Evolutionary conservation across 1,284 basidiomycete species (phyloP).

Genomic region (Apiotrichum siamense): DNA sequence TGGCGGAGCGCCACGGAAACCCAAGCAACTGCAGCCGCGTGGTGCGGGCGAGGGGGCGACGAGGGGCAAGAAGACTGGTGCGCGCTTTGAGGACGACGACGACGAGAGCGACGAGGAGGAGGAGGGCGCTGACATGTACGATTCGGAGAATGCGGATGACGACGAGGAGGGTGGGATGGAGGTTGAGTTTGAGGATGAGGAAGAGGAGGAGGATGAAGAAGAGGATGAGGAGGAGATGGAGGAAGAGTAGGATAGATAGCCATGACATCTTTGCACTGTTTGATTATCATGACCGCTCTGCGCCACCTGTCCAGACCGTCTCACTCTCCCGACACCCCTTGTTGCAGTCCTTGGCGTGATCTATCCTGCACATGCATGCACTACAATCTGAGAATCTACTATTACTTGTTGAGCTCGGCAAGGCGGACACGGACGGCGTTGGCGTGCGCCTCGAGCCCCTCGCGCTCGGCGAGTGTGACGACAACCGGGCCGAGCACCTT

Average conservation of each 20-base stretch:
- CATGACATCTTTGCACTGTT: neutral
- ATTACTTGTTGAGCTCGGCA: conserved; percentile 9
- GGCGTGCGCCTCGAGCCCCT: conserved; percentile 91
- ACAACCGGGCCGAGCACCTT: conserved; percentile 79
- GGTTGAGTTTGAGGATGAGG: conserved; percentile 19
- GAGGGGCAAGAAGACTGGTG: conserved; percentile 23
- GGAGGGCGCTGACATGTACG: conserved; percentile 23
- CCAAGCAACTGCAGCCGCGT: conserved; percentile 11
- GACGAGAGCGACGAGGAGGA: conserved; percentile 30
- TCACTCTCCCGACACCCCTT: too few relatives aligned
- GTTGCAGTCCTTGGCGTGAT: too few relatives aligned
- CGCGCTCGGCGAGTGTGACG: conserved; percentile 83
- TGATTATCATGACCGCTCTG: neutral
- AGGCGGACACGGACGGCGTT: conserved; percentile 48
- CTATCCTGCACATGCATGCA: neutral
- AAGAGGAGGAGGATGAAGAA: conserved; percentile 24
- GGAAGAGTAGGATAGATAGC: neutral
- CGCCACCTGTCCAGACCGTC: too few relatives aligned
- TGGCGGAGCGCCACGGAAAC: conserved; percentile 48
- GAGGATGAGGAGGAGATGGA: conserved; percentile 45
- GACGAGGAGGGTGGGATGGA: conserved; percentile 17
- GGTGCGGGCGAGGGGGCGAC: conserved; percentile 45
- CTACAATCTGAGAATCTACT: neutral
- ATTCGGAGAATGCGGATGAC: conserved; percentile 18
- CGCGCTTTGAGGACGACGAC: conserved; percentile 21